A percentile compares a stretch with the other conserved stretches of the same genome.
These are phyloP conservation scores for Schwanniomyces yamadae DNA, from an alignment of 805 yeast species.

Conservation along the genomic window DNA sequence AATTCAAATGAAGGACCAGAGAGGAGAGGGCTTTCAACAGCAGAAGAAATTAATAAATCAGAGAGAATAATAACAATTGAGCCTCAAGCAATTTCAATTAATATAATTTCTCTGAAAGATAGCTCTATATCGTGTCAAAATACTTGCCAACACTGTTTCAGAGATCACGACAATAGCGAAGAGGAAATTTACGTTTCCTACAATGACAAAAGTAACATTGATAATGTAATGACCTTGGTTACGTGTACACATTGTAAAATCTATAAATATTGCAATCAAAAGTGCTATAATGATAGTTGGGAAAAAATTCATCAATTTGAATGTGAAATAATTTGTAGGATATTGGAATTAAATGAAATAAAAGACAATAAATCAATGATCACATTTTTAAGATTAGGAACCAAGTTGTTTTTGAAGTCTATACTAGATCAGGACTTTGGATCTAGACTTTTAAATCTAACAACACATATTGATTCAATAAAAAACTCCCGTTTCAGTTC, in stretches of 20 bases:
- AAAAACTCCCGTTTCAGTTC: not conserved
- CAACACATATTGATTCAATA: slow-evolving; percentile 1
- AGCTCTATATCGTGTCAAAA: slow-evolving; percentile 3
- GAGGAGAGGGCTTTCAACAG: slow-evolving; percentile 4
- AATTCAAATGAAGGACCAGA: slow-evolving; percentile 4
- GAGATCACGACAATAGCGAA: not conserved
- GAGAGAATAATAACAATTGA: not conserved
- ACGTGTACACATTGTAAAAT: slow-evolving; percentile 6
- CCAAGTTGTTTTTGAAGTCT: not conserved
- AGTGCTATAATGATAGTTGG: slow-evolving; percentile 4
- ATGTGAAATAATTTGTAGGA: not conserved
- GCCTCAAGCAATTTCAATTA: slow-evolving; percentile 1
- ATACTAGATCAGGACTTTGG: not conserved
- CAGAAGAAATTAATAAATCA: not conserved
- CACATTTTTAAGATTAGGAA: not conserved
- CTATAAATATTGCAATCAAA: slow-evolving; percentile 3
- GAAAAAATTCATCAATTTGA: slow-evolving; percentile 3
- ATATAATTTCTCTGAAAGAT: slow-evolving; percentile 1
- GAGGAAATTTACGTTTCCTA: not conserved
- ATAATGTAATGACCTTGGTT: not conserved
- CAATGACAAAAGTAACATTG: not conserved
- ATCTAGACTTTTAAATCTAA: not conserved
- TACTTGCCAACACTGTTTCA: slow-evolving; percentile 6
- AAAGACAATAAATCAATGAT: not conserved
- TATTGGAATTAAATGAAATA: not conserved